Evolutionary conservation across 352 stramenopile genomes (phyloP).

Genomic region (Hyaloperonospora arabidopsidis): DNA sequence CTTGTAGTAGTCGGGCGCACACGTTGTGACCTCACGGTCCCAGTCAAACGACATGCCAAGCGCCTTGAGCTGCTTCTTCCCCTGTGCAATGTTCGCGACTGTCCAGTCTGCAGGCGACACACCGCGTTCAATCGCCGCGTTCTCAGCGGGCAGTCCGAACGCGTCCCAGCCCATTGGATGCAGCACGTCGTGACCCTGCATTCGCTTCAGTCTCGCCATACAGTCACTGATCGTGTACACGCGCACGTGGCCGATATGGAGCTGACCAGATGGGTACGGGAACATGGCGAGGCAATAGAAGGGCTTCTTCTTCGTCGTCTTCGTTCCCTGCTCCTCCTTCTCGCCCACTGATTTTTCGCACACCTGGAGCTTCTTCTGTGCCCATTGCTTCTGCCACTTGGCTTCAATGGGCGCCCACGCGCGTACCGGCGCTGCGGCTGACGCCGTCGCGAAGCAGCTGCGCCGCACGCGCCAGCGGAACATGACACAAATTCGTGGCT

Average conservation of each 20-base stretch:
- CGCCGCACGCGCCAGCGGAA: slow-evolving; percentile 8
- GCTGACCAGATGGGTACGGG: slow-evolving; percentile 94
- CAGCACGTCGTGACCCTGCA: slow-evolving; percentile 95
- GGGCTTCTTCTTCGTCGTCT: slow-evolving; percentile 30
- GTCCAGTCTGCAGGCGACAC: slow-evolving; percentile 95
- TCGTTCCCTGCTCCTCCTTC: not conserved
- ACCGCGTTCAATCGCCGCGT: slow-evolving; percentile 97
- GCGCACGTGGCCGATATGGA: slow-evolving; percentile 99
- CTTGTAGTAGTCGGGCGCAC: slow-evolving; percentile 94
- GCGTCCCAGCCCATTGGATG: slow-evolving; percentile 99
- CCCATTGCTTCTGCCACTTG: slow-evolving; percentile 71
- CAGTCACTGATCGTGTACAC: slow-evolving; percentile 99
- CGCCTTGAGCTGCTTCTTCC: slow-evolving; percentile 93
- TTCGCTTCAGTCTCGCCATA: slow-evolving; percentile 94
- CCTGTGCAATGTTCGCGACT: slow-evolving; percentile 94
- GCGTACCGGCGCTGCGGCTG: slow-evolving; percentile 13
- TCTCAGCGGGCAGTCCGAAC: slow-evolving; percentile 99
- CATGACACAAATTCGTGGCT: slow-evolving; percentile 10
- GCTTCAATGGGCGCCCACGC: slow-evolving; percentile 52
- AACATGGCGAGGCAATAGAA: slow-evolving; percentile 97
- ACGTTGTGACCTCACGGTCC: slow-evolving; percentile 95
- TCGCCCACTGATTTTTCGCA: no score
- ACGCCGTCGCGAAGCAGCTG: slow-evolving; percentile 25
- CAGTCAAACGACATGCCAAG: slow-evolving; percentile 98
- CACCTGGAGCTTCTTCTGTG: slow-evolving; percentile 13